Base-by-base conservation (phyloP, 768 basidiomycete genomes). In the Tricholoma flavovirens region DNA sequence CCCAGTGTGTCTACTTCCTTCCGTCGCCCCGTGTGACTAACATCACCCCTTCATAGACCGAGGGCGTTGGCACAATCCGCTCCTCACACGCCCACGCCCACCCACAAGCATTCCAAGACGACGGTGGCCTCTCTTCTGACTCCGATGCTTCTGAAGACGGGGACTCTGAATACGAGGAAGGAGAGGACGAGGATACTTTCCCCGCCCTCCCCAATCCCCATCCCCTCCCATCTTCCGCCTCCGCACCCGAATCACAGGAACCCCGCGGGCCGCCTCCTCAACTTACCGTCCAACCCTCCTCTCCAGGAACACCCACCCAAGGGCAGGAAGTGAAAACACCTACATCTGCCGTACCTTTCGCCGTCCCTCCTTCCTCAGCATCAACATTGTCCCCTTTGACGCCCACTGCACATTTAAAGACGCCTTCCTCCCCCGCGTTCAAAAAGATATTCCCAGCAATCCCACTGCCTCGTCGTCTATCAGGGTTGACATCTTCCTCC, bases 61-160 rank as follows among this genome's bases (percentile, higher is more conserved):
- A 90, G 70, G 89, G 92, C 22, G 83, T 93, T 26, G 92, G 92
- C 51, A 94, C 93, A 2, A 73, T 90, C 22, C 86, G 88, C 26
- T 87, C 85, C 2, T 73, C 83, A 65, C 73, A 81, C 17, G 66
- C 59, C 4, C 77, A 76, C 6, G 81, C 81, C 46, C 26, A 49
- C 7, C 7, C 21, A 5, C 22, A 24, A 2, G 79, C 75, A 21
- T 83, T 81, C 60, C 80, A 87, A 66, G 92, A 93, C 63, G 92
- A 92, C 62, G 91, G 83, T n/a, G 83, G 86, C 4, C 72, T 90
- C 9, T 87, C 83, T 26, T 79, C 64, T 3, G 75, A 75, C 42
- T 30, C 46, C 14, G 68, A 69, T 7, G 62, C 14, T 36, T 70
- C 21, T 11, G 73, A 73, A 6, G 71, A 64, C 10, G 67, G 63